Evolutionary conservation across 805 yeast genomes (phyloP).

Genomic region (Wickerhamomyces rabaulensis): DNA sequence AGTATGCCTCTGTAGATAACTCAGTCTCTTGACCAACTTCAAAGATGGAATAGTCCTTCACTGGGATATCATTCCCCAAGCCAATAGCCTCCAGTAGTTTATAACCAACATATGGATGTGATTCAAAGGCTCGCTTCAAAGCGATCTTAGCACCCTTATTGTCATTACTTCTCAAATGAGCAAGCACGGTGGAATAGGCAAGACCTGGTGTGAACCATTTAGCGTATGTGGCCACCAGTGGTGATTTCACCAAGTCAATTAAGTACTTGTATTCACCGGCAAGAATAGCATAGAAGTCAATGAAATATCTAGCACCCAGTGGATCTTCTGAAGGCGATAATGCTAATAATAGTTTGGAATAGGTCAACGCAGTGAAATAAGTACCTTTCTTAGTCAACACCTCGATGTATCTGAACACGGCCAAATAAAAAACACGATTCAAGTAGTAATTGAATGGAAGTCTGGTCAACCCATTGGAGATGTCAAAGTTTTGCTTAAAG

Average conservation of each 20-base stretch:
- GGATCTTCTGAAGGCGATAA: constrained; percentile 79
- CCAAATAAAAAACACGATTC: constrained; percentile 73
- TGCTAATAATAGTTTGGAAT: constrained; percentile 64
- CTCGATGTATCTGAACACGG: constrained; percentile 66
- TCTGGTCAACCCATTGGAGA: constrained; percentile 51
- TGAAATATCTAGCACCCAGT: constrained; percentile 73
- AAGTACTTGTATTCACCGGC: constrained; percentile 61
- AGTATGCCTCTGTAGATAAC: constrained; percentile 51
- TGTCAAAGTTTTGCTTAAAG: constrained; percentile 52
- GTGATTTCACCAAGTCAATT: constrained; percentile 49
- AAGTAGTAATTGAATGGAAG: constrained; percentile 71
- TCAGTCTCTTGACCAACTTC: constrained; percentile 24
- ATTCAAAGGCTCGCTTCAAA: constrained; percentile 44
- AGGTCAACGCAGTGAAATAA: constrained; percentile 68
- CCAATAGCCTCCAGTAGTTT: constrained; percentile 46
- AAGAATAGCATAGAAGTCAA: constrained; percentile 71
- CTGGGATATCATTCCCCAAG: constrained; percentile 25
- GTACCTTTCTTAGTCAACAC: constrained; percentile 75
- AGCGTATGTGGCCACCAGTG: constrained; percentile 49
- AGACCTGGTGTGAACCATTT: constrained; percentile 74
- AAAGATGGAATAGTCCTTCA: constrained; percentile 20
- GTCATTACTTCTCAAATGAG: constrained; percentile 43
- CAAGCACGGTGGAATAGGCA: constrained; percentile 59
- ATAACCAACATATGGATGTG: constrained; percentile 54
- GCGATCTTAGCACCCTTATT: constrained; percentile 40